Evolutionary conservation across 192 early-diverging fungal species (phyloP).

Genomic region (Pilaira anomala): DNA sequence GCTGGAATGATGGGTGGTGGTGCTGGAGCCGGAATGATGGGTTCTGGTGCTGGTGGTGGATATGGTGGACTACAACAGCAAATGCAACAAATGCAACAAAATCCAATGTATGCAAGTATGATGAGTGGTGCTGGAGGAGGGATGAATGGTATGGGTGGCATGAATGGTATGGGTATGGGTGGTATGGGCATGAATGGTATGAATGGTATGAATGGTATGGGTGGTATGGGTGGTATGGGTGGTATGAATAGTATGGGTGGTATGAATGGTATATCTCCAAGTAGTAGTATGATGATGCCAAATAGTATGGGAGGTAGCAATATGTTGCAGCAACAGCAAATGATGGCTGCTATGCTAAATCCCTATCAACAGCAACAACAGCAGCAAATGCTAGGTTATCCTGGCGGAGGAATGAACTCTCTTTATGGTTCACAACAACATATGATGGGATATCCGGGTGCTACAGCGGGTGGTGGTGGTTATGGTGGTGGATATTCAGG

Average conservation of each 20-base stretch:
- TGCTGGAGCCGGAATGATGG: too few species aligned
- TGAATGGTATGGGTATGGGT: too few species aligned
- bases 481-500: neutral
- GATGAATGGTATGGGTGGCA: too few species aligned
- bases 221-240: neutral
- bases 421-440: neutral
- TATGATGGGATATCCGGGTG: too few species aligned
- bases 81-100: neutral
- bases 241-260: neutral
- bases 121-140: too few species aligned
- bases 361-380: conserved; percentile 12
- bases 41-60: too few species aligned
- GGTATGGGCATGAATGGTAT: too few species aligned
- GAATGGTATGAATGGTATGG: neutral
- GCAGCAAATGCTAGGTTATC: neutral
- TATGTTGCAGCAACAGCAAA: conserved; percentile 4
- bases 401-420: too few species aligned
- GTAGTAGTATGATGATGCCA: conserved; percentile 1
- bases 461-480: neutral
- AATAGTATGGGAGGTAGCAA: neutral
- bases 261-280: neutral
- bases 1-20: too few species aligned
- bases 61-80: neutral
- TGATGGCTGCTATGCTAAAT: neutral
- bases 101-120: too few species aligned